A percentile compares a stretch with the other conserved stretches of the same genome.
phyloP scores from a whole-genome alignment of 1,284 basidiomycete species.

The Leccinum ponderosum region DNA sequence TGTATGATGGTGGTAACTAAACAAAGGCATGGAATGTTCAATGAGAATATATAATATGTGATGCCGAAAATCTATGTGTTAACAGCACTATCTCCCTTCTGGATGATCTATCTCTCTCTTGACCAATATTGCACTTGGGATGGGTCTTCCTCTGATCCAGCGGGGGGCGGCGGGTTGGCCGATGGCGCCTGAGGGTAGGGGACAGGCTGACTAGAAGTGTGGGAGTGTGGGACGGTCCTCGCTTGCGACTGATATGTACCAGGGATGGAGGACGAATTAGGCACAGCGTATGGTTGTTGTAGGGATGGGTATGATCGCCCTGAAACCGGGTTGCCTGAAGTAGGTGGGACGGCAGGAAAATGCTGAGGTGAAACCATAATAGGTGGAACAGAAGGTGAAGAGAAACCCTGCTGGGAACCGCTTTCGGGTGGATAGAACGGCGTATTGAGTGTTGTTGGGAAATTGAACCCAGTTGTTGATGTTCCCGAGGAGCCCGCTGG shows the following conservation, averaged over 20 bases:
- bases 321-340: conserved; percentile 22
- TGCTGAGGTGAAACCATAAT: conserved; percentile 32
- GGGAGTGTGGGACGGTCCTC: conserved; percentile 9
- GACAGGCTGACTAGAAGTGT: conserved; percentile 17
- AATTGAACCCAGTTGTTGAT: conserved; percentile 22
- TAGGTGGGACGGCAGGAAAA: conserved; percentile 19
- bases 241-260: conserved; percentile 27
- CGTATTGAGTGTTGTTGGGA: conserved; percentile 43
- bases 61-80: conserved; percentile 22
- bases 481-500: conserved; percentile 23
- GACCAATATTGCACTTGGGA: conserved; percentile 34
- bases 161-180: conserved; percentile 19
- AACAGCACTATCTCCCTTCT: conserved; percentile 11
- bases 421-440: conserved; percentile 45
- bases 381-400: conserved; percentile 31
- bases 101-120: conserved; percentile 20
- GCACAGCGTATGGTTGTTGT: conserved; percentile 26
- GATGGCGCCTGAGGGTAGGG: conserved; percentile 26
- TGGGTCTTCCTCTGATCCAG: conserved; percentile 29
- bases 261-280: conserved; percentile 16
- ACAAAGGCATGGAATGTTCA: conserved; percentile 4
- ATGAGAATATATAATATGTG: conserved; percentile 8
- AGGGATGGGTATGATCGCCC: conserved; percentile 28
- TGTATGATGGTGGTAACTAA: conserved; percentile 8
- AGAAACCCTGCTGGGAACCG: conserved; percentile 19